phyloP scores from a whole-genome alignment of 2,329 filamentous ascomycete species.

The Elsinoe arachidis region DNA sequence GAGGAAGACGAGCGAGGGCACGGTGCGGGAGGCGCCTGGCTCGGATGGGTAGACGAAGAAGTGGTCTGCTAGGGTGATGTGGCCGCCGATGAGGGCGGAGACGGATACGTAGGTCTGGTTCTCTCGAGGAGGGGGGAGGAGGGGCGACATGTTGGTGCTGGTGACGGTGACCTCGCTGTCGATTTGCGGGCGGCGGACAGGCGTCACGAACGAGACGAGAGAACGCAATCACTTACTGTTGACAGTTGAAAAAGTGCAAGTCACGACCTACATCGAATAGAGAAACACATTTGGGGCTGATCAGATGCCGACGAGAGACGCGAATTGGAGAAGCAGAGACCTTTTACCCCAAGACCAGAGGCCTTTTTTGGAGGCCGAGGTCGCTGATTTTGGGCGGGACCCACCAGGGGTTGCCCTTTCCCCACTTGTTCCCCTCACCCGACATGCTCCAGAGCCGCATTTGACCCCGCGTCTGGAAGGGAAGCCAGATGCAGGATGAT shows the following conservation, averaged over 20 bases:
- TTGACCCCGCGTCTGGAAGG: constrained; percentile 4
- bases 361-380: neutral
- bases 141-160: neutral
- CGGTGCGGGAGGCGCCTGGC: constrained; percentile 36
- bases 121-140: neutral
- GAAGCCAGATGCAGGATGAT: constrained; percentile 7
- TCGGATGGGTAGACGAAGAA: constrained; percentile 40
- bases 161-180: neutral
- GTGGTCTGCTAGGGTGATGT: constrained; percentile 40
- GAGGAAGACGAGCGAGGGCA: constrained; percentile 47
- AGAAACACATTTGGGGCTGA: neutral
- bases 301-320: neutral
- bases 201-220: neutral
- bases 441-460: neutral
- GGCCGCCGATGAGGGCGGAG: constrained; percentile 12
- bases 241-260: neutral
- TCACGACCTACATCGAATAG: neutral
- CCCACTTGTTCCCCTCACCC: constrained; percentile 11
- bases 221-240: neutral
- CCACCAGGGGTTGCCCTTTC: neutral
- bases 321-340: constrained; percentile 4
- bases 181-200: neutral
- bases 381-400: neutral
- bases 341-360: neutral
- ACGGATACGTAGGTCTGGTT: constrained; percentile 8